Evolutionary conservation across 306 rosid genomes (phyloP), one percentile per base, ranked within the genome.

Genomic region (Lithocarpus polystachyus): DNA sequence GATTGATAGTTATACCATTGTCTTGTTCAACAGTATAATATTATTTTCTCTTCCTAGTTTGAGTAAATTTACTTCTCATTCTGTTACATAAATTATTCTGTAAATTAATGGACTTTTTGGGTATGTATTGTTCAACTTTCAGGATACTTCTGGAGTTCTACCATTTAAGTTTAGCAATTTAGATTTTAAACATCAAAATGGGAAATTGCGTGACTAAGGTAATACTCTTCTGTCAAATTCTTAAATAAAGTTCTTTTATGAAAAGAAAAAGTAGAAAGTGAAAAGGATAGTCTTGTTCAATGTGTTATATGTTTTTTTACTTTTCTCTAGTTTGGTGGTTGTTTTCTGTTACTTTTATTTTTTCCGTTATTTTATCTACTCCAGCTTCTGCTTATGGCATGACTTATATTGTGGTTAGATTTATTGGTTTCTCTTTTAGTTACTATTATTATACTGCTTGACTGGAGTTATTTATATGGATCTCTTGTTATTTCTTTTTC

Each of bases 141-240:
- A 83, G 84, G 84, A 51, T 77, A 73, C 76, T 40, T 37, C 40
- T 72, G 20, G 77, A 28, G 35, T 77, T 5, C 57, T 15, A 80
- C 72, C 28, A 40, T 76, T 79, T 3, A 48, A 80, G 70, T 73
- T 79, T 12, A 62, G 69, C 60, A 83, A 75, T 86, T 84, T 55
- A 82, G 65, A 77, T 53, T 62, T 75, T 56, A 74, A 80, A 76
- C 72, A 54, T 57, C 81, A 84, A 81, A 17, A 95, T 95, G 99
- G 99, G 99, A 83, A 75, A 79, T 79, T 95, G 98, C 53, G 9
- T 68, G 60, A 55, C 77, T 81, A 91, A 90, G 98, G 99, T 95
- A 19, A 76, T 91, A 31, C 37, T 23, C 6, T 12, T 76, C 68
- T 40, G 76, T 75, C 48, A 56, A 70, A 62, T 54, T 67, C 56